These are phyloP conservation scores for Achaetomiella virescens DNA, from an alignment of 495 filamentous ascomycete species.

Conservation along the genomic window DNA sequence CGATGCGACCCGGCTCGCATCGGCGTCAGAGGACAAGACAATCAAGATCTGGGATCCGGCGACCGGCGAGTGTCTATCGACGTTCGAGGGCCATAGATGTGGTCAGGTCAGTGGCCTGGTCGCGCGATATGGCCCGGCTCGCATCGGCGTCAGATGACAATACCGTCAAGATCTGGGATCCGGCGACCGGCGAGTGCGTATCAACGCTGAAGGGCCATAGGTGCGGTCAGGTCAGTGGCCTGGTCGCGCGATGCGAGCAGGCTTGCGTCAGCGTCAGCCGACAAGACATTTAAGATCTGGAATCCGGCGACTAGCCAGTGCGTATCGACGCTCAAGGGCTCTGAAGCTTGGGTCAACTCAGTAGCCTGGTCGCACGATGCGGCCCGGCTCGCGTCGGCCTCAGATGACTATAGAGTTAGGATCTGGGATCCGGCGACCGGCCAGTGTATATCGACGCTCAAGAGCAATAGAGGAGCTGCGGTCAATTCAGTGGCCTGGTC, in stretches of 20 bases:
- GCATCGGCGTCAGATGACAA: conserved; percentile 29
- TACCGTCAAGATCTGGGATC: conserved; percentile 29
- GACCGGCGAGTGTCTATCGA: conserved; percentile 9
- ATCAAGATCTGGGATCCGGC: conserved; percentile 33
- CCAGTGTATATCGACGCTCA: too few relatives aligned
- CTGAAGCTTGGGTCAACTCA: conserved; percentile 16
- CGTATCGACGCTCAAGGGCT: conserved; percentile 13
- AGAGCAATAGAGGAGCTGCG: too few relatives aligned
- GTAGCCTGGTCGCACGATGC: conserved; percentile 8
- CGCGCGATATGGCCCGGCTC: conserved; percentile 12
- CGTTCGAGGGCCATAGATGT: conserved; percentile 16
- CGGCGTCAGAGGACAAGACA: conserved; percentile 26
- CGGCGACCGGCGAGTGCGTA: too few relatives aligned
- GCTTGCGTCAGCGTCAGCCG: conserved; percentile 27
- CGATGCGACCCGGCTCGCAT: conserved; percentile 22
- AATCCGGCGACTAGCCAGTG: too few relatives aligned
- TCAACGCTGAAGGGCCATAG: conserved; percentile 18
- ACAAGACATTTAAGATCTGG: conserved; percentile 31
- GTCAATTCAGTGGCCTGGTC: conserved; percentile 13
- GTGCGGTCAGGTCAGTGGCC: conserved; percentile 10
- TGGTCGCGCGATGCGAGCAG: conserved; percentile 8
- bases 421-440: too few relatives aligned
- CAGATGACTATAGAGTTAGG: conserved; percentile 26
- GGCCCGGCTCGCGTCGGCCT: conserved; percentile 27
- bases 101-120: conserved; percentile 13